phyloP scores from a whole-genome alignment of 106 monocot species.

The Dendrobium nobile region DNA sequence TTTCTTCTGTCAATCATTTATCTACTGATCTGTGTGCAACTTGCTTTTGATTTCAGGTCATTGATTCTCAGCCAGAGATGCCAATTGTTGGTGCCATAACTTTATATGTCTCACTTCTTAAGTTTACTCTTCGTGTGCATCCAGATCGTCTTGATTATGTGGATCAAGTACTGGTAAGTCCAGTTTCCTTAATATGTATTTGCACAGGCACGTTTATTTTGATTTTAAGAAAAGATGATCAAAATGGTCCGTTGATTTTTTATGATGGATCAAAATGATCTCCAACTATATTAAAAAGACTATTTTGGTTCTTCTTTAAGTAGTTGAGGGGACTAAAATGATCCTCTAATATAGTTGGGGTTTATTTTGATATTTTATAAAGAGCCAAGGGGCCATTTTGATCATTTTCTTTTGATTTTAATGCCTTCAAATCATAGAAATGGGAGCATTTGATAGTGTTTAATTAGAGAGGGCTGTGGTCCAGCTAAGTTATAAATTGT shows the following conservation, averaged over 20 bases:
- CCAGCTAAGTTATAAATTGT: neutral
- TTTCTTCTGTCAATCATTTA: neutral
- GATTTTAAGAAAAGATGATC: neutral
- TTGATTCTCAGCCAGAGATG: slow-evolving; percentile 96
- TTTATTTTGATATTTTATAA: no score
- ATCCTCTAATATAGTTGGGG: no score
- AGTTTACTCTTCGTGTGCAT: slow-evolving; percentile 94
- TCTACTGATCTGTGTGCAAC: neutral
- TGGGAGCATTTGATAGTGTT: neutral
- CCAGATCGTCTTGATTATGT: slow-evolving; percentile 97
- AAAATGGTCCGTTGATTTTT: no score
- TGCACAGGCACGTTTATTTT: neutral
- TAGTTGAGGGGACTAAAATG: no score
- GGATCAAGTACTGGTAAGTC: slow-evolving; percentile 93
- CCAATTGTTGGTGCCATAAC: slow-evolving; percentile 76
- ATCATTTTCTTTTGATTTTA: neutral
- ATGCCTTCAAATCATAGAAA: neutral
- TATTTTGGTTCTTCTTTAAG: no score
- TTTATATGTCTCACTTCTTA: slow-evolving; percentile 92
- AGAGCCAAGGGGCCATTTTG: no score
- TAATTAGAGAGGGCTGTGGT: neutral
- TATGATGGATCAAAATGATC: no score
- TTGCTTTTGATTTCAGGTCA: slow-evolving; percentile 55
- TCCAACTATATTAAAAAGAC: no score
- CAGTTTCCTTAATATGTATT: neutral